A percentile compares a stretch with the other conserved stretches of the same genome.
Evolutionary conservation across 2,329 filamentous ascomycete genomes (phyloP).

Genomic region (Penicillium sp.): DNA sequence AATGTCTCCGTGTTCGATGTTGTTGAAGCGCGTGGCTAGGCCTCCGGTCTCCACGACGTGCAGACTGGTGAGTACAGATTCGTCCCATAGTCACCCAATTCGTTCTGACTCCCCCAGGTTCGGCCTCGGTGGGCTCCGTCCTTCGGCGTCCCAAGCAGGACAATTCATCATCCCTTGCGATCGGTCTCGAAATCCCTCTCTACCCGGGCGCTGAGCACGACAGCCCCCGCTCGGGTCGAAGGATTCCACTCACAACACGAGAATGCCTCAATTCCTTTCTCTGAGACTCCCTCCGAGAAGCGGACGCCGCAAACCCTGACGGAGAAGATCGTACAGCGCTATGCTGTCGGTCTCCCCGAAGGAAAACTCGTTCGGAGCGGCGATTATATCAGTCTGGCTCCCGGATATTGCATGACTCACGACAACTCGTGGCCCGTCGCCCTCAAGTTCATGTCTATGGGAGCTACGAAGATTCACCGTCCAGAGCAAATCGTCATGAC

Average conservation of each 20-base stretch:
- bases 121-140: neutral
- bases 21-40: conserved; percentile 3
- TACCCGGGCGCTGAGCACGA: conserved; percentile 1
- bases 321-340: conserved; percentile 82
- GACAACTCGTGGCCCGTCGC: conserved; percentile 72
- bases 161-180: conserved; percentile 1
- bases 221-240: neutral
- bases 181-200: neutral
- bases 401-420: conserved; percentile 73
- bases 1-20: conserved; percentile 6
- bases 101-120: neutral
- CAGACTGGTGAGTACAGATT: neutral
- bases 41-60: neutral
- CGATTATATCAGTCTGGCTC: conserved; percentile 72
- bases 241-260: conserved; percentile 1
- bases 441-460: conserved; percentile 73
- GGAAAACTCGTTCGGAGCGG: conserved; percentile 69
- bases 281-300: neutral
- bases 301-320: conserved; percentile 64
- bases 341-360: conserved; percentile 64
- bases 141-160: neutral
- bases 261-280: neutral
- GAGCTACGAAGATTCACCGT: conserved; percentile 64
- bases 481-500: conserved; percentile 70
- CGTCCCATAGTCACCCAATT: neutral